Base-by-base conservation (phyloP, 768 basidiomycete genomes). In the Lactarius deliciosus region DNA sequence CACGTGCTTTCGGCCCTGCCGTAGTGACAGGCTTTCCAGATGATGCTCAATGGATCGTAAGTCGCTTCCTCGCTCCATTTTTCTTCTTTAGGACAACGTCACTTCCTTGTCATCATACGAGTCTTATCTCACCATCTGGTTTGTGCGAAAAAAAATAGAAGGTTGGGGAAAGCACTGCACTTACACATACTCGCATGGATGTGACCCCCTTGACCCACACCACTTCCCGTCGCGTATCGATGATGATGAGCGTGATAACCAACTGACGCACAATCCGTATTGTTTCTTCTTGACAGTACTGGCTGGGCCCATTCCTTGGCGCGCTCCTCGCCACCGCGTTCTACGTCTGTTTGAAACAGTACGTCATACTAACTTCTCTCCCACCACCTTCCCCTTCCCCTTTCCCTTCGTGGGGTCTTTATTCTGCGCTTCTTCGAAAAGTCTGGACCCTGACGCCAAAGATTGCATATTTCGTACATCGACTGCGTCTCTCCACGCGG, bases 221-320 rank as follows among this genome's bases (percentile, higher is more conserved):
- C 0, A 55, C 61, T 28, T 32, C 30, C 47, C 63, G 60, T 45
- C 25, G 36, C 25, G 70, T 18, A 56, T 25, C 25, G 57, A 59
- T 11, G 53, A 47, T 38, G 64, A 60, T 66, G 65, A 66, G 55
- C 60, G 54, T 61, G 28, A 57, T 61, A 41, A 61, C 43, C 36
- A 61, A 25, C 50, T 53, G 50, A 53, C 13, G 50, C 25, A 53
- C 25, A 13, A 22, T 13, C n/a, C 5, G 11, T 22, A 22, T 22
- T 25, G 47, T 25, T 50, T 50, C 47, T 45, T 47, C 38, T 61
- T 57, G 30, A 16, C 64, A 89, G 86, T 88, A 88, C 72, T 89
- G 88, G 88, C 76, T 89, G 10, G 89, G 90, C 45, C 89, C 89
- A 0, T 82, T 82, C 62, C 78, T 91, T 25, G 89, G 90, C 36